A percentile compares a stretch with the other conserved stretches of the same genome.
Conservation (phyloP, 164 flowering plant genomes). For the Berberis vulgaris region DNA sequence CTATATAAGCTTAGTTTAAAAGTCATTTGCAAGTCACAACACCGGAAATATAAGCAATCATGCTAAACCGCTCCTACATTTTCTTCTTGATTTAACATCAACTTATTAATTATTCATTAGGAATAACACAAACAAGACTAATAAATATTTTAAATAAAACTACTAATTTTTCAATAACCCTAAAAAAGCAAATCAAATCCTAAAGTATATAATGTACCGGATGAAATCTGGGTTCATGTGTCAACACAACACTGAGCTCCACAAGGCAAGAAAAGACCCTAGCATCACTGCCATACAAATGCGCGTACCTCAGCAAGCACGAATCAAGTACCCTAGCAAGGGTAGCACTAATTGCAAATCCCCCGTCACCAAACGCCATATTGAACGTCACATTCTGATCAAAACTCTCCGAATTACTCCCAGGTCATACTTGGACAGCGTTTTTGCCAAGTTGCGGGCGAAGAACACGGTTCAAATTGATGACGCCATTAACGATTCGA, state of each 20-base stretch:
- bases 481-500: slow-evolving; percentile 47
- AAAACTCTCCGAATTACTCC: slow-evolving; percentile 57
- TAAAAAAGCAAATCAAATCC: neutral
- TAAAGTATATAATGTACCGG: slow-evolving; percentile 44
- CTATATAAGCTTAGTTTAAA: too few species aligned
- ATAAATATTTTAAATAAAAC: too few species aligned
- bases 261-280: slow-evolving; percentile 67
- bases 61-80: too few species aligned
- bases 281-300: slow-evolving; percentile 79
- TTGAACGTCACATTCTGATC: slow-evolving; percentile 59
- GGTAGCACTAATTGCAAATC: slow-evolving; percentile 65
- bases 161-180: too few species aligned
- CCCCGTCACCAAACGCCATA: slow-evolving; percentile 95
- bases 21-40: too few species aligned
- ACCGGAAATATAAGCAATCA: too few species aligned
- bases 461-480: slow-evolving; percentile 42
- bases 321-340: slow-evolving; percentile 65
- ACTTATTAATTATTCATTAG: too few species aligned
- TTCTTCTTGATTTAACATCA: too few species aligned
- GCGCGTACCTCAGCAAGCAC: slow-evolving; percentile 60
- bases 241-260: slow-evolving; percentile 74
- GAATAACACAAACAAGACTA: too few species aligned
- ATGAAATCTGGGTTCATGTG: slow-evolving; percentile 82
- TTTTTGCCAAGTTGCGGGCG: slow-evolving; percentile 48
- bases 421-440: slow-evolving; percentile 66